A percentile compares a stretch with the other conserved stretches of the same genome.
Evolutionary conservation across 2,329 filamentous ascomycete genomes (phyloP).

Genomic region (Diaporthe citrichinensis): DNA sequence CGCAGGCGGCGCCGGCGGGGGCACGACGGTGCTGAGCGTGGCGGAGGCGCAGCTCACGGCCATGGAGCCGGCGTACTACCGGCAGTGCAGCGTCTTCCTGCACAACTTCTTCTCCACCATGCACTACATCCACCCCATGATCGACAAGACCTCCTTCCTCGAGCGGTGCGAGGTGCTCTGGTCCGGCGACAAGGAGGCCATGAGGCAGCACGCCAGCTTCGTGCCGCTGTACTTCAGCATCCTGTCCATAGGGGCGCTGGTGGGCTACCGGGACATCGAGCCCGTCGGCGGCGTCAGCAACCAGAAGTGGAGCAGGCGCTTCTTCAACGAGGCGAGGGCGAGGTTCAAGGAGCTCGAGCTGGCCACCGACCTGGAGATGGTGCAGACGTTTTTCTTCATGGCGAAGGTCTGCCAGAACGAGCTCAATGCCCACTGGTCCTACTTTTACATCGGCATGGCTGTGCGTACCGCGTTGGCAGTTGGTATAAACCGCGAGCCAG

Average conservation of each 20-base stretch:
- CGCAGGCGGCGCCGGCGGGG: not conserved
- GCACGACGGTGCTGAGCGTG: not conserved
- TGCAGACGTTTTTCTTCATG: slow-evolving; percentile 63
- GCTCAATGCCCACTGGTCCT: slow-evolving; percentile 62
- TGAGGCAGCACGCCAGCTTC: slow-evolving; percentile 54
- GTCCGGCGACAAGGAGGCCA: slow-evolving; percentile 47
- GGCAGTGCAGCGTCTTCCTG: slow-evolving; percentile 60
- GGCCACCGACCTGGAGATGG: slow-evolving; percentile 61
- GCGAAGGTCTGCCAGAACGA: slow-evolving; percentile 65
- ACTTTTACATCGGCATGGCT: slow-evolving; percentile 63
- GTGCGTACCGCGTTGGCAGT: slow-evolving; percentile 62
- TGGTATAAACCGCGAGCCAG: slow-evolving; percentile 61
- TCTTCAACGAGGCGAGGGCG: slow-evolving; percentile 59
- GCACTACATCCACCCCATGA: slow-evolving; percentile 54
- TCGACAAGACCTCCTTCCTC: slow-evolving; percentile 58
- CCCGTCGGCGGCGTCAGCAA: slow-evolving; percentile 58
- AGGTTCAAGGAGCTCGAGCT: slow-evolving; percentile 57
- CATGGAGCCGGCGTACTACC: slow-evolving; percentile 52
- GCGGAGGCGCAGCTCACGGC: slow-evolving; percentile 32
- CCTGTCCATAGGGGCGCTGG: slow-evolving; percentile 60
- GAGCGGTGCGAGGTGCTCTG: slow-evolving; percentile 59
- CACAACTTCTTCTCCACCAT: slow-evolving; percentile 63
- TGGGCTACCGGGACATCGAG: slow-evolving; percentile 59
- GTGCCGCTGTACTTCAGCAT: slow-evolving; percentile 62
- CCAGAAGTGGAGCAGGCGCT: slow-evolving; percentile 61